Evolutionary conservation across 2,329 filamentous ascomycete species (phyloP).

Genomic region (Trichoderma sp.): DNA sequence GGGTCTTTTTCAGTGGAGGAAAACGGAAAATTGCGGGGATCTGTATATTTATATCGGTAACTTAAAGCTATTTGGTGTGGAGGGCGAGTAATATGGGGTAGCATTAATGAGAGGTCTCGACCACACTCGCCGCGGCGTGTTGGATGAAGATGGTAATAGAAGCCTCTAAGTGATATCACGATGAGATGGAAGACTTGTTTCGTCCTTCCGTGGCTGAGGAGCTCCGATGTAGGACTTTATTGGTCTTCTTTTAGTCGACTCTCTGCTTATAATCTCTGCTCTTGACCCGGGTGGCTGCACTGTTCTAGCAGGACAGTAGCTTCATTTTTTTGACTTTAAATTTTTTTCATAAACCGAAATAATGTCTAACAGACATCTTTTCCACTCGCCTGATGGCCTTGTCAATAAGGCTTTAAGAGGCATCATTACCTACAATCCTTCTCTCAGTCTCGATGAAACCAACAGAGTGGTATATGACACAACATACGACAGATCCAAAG

Average conservation of each 20-base stretch:
- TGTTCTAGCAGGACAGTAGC: background rate
- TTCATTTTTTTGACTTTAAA: background rate
- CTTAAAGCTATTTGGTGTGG: conserved; percentile 1
- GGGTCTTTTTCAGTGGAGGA: background rate
- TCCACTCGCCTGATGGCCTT: conserved; percentile 56
- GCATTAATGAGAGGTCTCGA: background rate
- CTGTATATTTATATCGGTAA: background rate
- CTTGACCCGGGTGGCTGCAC: conserved; percentile 7
- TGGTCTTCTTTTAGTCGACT: background rate
- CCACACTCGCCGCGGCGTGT: conserved; percentile 3
- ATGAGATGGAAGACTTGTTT: conserved; percentile 15
- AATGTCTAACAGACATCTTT: conserved; percentile 60
- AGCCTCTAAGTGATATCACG: conserved; percentile 1
- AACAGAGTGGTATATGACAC: conserved; percentile 58
- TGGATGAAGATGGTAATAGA: background rate
- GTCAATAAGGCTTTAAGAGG: conserved; percentile 57
- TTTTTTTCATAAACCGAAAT: background rate
- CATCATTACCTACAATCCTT: conserved; percentile 58
- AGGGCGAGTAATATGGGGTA: background rate
- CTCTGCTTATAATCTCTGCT: conserved; percentile 18
- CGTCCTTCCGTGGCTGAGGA: conserved; percentile 1
- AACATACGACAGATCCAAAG: conserved; percentile 48
- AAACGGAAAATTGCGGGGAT: conserved; percentile 7
- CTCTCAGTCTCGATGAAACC: conserved; percentile 53
- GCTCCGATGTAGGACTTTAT: conserved; percentile 22